Base-by-base conservation (phyloP, 148 eudicot genomes). In the Silene conica region DNA sequence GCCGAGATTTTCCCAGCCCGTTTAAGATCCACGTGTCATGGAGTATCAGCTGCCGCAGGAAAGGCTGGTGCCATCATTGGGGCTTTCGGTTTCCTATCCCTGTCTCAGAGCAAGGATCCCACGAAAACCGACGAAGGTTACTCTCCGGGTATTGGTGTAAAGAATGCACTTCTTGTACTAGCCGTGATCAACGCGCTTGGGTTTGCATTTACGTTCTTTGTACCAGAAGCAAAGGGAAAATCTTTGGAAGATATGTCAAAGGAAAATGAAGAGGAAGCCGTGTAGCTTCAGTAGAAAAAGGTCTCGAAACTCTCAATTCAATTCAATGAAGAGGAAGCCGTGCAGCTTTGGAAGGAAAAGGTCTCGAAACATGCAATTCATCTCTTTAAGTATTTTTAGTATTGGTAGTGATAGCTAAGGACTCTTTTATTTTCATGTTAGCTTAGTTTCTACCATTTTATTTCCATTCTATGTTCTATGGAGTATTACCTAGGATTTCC, bases 1-100 rank as follows among this genome's bases (percentile, higher is more conserved):
- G 92, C 90, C 0, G 92, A 89, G 82, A 89, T 89, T 50, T 87
- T 89, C 73, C 93, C 93, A 1, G 93, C 93, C 0, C 82, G 93
- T 62, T 52, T 89, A 10, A 78, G 93, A 74, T 89, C 93, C 0
- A 89, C 93, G 0, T 87, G 93, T 20, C 93, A 89, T 67, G 92
- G 90, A 31, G 78, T 87, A 71, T 89, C 88, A 0, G 90, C 93
- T 16, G 90, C 90, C 1, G 18, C 86, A 1, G 93, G 93, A 10
- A 89, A 89, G 79, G 79, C 88, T 0, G 93, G 93, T 34, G 90
- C 90, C 2, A 89, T 87, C 0, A 70, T 85, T 0, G 90, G 90
- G 55, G 89, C 89, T 0, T 87, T 87, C 34, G 89, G 93, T 73
- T 87, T 89, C 77, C 76, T 85, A 78, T 86, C 83, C 59, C 63